Evolutionary conservation across 2,329 filamentous ascomycete species (phyloP).

Genomic region (Botryotinia narcissicola): DNA sequence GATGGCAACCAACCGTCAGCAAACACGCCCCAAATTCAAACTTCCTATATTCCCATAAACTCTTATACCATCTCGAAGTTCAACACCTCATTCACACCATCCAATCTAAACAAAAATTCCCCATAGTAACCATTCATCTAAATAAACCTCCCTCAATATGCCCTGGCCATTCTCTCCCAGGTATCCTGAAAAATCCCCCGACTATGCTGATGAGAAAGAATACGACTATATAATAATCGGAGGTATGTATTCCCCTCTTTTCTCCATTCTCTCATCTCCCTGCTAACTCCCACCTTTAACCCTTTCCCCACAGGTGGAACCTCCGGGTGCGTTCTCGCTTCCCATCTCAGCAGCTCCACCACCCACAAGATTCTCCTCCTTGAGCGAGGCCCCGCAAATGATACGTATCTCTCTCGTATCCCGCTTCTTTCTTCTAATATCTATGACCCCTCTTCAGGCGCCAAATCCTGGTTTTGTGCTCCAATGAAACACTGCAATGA

Average conservation of each 20-base stretch:
- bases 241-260: background rate
- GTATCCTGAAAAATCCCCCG: background rate
- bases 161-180: background rate
- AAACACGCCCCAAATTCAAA: background rate
- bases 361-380: slow-evolving; percentile 41
- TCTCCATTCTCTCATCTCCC: background rate
- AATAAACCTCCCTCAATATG: background rate
- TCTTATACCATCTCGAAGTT: background rate
- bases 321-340: slow-evolving; percentile 43
- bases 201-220: background rate
- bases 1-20: background rate
- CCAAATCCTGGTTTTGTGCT: background rate
- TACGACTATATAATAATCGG: background rate
- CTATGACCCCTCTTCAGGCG: background rate
- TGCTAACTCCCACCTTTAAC: background rate
- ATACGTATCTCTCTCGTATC: background rate
- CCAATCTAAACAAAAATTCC: background rate
- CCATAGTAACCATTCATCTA: accelerated
- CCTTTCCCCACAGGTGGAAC: slow-evolving; percentile 39
- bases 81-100: background rate
- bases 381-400: slow-evolving; percentile 39
- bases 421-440: background rate
- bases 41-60: background rate
- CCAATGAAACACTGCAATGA: background rate
- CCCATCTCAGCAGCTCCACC: slow-evolving; percentile 41